phyloP scores from a whole-genome alignment of 2,329 filamentous ascomycete genomes.

The Colletotrichum liriopes region DNA sequence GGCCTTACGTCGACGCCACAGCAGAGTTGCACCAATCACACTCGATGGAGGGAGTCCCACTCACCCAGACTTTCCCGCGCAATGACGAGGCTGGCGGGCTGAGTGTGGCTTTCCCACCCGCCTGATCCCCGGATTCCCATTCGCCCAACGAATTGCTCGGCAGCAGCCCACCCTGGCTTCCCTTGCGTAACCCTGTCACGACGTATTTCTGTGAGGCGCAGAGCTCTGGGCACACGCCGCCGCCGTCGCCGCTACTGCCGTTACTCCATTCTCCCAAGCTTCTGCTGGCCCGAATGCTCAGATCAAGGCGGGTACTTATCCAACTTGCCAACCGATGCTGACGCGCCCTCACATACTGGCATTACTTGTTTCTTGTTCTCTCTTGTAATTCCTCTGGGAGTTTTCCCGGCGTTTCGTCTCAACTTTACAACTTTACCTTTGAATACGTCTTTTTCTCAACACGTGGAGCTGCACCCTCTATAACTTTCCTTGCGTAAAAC shows the following conservation, averaged over 20 bases:
- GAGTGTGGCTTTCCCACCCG: constrained; percentile 31
- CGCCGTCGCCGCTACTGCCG: constrained; percentile 30
- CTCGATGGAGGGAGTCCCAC: background rate
- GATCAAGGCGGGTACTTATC: constrained; percentile 34
- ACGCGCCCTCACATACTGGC: constrained; percentile 32
- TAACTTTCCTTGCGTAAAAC: constrained; percentile 13
- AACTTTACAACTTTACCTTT: background rate
- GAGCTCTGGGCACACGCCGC: constrained; percentile 42
- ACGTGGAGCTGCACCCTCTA: background rate
- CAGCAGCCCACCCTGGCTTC: constrained; percentile 16
- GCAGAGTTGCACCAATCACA: background rate
- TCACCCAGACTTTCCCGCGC: constrained; percentile 3
- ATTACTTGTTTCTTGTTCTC: constrained; percentile 25
- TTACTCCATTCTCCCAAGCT: constrained; percentile 36
- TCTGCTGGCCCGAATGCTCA: constrained; percentile 26
- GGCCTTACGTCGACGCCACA: constrained; percentile 20
- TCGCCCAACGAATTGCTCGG: constrained; percentile 18
- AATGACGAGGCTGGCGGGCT: constrained; percentile 40
- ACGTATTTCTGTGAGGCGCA: constrained; percentile 42
- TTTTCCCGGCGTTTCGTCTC: background rate
- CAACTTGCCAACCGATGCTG: constrained; percentile 39
- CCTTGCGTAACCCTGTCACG: constrained; percentile 38
- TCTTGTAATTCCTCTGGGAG: constrained; percentile 12
- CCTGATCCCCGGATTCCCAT: constrained; percentile 9
- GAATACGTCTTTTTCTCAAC: background rate